A percentile compares a stretch with the other conserved stretches of the same genome.
Conservation (phyloP, 805 yeast genomes). For the Metschnikowia koreensis region DNA sequence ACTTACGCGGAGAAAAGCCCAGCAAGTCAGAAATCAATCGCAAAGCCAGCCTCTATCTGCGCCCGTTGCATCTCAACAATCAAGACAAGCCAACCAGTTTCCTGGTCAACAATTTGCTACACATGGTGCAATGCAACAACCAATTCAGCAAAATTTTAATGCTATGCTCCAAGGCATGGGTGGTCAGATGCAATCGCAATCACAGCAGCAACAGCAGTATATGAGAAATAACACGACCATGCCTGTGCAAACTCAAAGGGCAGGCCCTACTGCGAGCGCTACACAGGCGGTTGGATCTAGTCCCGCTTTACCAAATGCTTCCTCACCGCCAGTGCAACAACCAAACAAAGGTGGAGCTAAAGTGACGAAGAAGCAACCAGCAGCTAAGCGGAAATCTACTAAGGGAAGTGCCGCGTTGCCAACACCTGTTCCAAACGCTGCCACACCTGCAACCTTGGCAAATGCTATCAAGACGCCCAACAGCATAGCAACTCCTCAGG, state of each 20-base stretch:
- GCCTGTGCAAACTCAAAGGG: constrained; percentile 7
- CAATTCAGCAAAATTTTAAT: constrained; percentile 10
- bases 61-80: constrained; percentile 6
- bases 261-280: constrained; percentile 6
- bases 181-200: constrained; percentile 3
- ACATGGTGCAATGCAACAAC: constrained; percentile 10
- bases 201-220: constrained; percentile 15
- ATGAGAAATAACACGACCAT: constrained; percentile 4
- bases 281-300: constrained; percentile 13
- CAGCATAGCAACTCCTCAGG: constrained; percentile 43
- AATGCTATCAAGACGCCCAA: constrained; percentile 44
- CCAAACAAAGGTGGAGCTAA: constrained; percentile 25
- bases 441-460: constrained; percentile 39
- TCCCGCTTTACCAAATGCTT: constrained; percentile 12
- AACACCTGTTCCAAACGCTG: constrained; percentile 35
- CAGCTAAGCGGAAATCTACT: constrained; percentile 15
- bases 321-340: constrained; percentile 8
- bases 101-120: constrained; percentile 7
- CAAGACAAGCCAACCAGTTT: constrained; percentile 3
- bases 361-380: constrained; percentile 8
- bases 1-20: constrained; percentile 38
- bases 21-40: constrained; percentile 22
- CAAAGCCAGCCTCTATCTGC: constrained; percentile 8
- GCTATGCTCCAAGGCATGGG: constrained; percentile 4
- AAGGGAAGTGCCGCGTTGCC: constrained; percentile 27